phyloP scores from a whole-genome alignment of 2,329 filamentous ascomycete species.

The Paecilomyces formosus region DNA sequence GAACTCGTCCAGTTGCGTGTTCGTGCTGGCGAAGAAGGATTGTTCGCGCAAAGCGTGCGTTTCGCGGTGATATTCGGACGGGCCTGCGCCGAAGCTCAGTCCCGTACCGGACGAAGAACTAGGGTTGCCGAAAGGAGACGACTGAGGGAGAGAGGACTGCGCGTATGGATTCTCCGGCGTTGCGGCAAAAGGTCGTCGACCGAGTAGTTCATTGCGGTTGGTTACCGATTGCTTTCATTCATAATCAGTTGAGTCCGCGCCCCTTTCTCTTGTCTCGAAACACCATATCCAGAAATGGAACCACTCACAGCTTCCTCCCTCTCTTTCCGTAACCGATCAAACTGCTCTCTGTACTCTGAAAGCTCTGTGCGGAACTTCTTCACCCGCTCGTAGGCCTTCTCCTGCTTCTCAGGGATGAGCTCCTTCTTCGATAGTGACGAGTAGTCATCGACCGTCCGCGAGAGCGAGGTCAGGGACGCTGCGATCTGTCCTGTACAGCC shows the following conservation, averaged over 20 bases:
- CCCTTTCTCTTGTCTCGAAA: not conserved
- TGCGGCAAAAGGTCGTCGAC: slow-evolving; percentile 68
- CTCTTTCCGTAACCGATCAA: slow-evolving; percentile 68
- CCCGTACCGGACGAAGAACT: slow-evolving; percentile 26
- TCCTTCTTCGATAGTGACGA: slow-evolving; percentile 77
- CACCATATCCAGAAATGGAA: not conserved
- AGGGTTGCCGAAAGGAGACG: slow-evolving; percentile 34
- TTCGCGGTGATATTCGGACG: slow-evolving; percentile 61
- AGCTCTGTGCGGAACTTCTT: slow-evolving; percentile 80
- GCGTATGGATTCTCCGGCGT: slow-evolving; percentile 93
- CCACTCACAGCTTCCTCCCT: slow-evolving; percentile 61
- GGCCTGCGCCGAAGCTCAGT: slow-evolving; percentile 38
- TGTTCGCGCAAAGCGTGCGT: slow-evolving; percentile 82
- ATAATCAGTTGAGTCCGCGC: slow-evolving; percentile 4
- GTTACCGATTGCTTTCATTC: slow-evolving; percentile 48
- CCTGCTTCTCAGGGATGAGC: slow-evolving; percentile 81
- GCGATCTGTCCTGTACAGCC: slow-evolving; percentile 58
- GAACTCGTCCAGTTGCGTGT: slow-evolving; percentile 86
- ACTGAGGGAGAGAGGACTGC: slow-evolving; percentile 43
- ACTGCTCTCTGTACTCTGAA: slow-evolving; percentile 66
- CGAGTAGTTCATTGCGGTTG: slow-evolving; percentile 75
- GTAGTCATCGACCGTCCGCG: slow-evolving; percentile 90
- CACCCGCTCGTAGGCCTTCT: slow-evolving; percentile 79
- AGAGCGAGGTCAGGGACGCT: slow-evolving; percentile 72
- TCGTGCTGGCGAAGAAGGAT: slow-evolving; percentile 74